Evolutionary conservation across 495 filamentous ascomycete species (phyloP), one percentile per base, ranked within the genome.

Genomic region (Hyphodiscus hymeniophilus): DNA sequence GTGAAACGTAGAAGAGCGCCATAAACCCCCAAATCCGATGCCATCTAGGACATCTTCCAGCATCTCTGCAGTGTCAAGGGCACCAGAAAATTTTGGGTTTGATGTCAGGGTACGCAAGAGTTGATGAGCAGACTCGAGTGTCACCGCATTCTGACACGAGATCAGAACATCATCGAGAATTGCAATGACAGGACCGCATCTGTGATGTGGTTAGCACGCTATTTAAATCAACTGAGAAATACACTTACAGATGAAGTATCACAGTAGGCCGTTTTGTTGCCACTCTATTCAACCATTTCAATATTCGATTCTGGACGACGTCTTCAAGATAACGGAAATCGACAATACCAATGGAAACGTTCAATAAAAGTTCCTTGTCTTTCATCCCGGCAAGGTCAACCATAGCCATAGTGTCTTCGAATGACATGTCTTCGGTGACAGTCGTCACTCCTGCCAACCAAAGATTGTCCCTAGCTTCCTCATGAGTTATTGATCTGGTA

Each of bases 321-420:
- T 77, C 73, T 26, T 80, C 76, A 5, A 76, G 58, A 26, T 72
- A 71, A 43, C 66, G 72, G 56, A 80, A 79, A 55, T 80, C 75
- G 1, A 79, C 69, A 16, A 80, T 61, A 48, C 70, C 66, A 18
- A 78, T 75, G 17, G 73, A 74, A 11, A 67, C 72, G 53, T 74
- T 76, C 10, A 79, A 65, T 20, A 80, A 57, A 18, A 80, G 60
- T 31, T 80, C 74, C 47, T 74, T 74, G 52, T 80, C 75, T 39
- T 67, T 69, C 24, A 77, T 58, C 16, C 52, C 40, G 11, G 62
- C 59, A 12, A 75, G 43, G 35, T 76, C 69, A 31, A 67, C 62
- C 22, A 68, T 50, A 15, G 58, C 62, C 6, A 68, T 58, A 36
- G 60, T 51, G 16, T 61, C 57, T 7, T 58, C 56, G 18, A 60